A percentile compares a stretch with the other conserved stretches of the same genome.
These are phyloP conservation scores for Phytophthora brassicae DNA, from an alignment of 352 stramenopile species.

Conservation along the genomic window DNA sequence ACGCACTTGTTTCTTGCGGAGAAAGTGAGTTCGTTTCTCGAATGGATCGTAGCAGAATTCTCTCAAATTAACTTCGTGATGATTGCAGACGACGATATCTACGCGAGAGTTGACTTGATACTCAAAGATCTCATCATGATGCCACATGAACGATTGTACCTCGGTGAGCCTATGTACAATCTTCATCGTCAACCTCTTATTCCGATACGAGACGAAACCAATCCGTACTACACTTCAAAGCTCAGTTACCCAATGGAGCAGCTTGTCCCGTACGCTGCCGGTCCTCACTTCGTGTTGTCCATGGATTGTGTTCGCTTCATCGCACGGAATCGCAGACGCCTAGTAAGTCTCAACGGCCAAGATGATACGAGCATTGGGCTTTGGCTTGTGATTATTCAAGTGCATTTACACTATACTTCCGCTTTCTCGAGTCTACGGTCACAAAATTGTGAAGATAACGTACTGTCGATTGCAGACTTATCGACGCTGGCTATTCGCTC, in stretches of 20 bases:
- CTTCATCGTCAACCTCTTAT: not conserved
- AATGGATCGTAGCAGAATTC: slow-evolving; percentile 9
- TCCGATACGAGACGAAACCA: not conserved
- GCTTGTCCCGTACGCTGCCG: slow-evolving; percentile 35
- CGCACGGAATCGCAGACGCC: slow-evolving; percentile 24
- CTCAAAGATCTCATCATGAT: not conserved
- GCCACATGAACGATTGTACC: slow-evolving; percentile 11
- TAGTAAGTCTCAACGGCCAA: slow-evolving; percentile 34
- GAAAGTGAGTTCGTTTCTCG: slow-evolving; percentile 31
- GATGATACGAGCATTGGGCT: slow-evolving; percentile 60
- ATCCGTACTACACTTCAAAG: slow-evolving; percentile 14
- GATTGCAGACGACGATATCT: slow-evolving; percentile 52
- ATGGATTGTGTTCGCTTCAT: slow-evolving; percentile 49
- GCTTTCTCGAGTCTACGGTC: slow-evolving; percentile 1
- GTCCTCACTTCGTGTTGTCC: slow-evolving; percentile 44
- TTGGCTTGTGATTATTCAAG: slow-evolving; percentile 55
- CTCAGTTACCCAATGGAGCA: slow-evolving; percentile 29
- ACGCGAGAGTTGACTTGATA: slow-evolving; percentile 30
- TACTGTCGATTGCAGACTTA: slow-evolving; percentile 11
- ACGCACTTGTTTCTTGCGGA: slow-evolving; percentile 23
- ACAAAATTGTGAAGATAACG: not conserved
- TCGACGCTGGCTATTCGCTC: slow-evolving; percentile 11
- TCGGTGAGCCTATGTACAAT: slow-evolving; percentile 3
- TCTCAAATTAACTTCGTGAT: slow-evolving; percentile 35
- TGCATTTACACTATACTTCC: slow-evolving; percentile 27